These are phyloP conservation scores for Avena sativa DNA, from an alignment of 176 grass and related monocot genomes.

Conservation along the genomic window DNA sequence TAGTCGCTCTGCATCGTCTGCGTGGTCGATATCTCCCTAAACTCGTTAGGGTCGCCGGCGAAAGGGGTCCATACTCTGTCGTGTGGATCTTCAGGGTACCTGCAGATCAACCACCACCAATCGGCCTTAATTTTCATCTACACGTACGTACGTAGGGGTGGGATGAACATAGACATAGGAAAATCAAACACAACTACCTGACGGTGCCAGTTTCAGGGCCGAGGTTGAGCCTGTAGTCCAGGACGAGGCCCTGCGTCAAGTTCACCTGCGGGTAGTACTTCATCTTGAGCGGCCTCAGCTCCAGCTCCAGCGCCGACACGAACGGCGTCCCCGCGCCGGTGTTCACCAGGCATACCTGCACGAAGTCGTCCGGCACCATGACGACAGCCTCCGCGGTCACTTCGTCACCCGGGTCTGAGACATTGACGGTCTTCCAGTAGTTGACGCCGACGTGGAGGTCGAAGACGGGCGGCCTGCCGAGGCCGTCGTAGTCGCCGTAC, in stretches of 20 bases:
- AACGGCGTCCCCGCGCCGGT: conserved; percentile 61
- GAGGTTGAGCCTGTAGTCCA: conserved; percentile 29
- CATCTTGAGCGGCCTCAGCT: conserved; percentile 53
- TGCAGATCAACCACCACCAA: neutral
- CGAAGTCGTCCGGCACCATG: too few relatives aligned
- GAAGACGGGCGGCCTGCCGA: conserved; percentile 40
- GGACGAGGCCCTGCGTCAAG: conserved; percentile 33
- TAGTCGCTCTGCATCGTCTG: neutral
- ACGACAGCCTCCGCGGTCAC: too few relatives aligned
- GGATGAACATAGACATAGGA: too few relatives aligned
- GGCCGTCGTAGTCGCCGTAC: conserved; percentile 67
- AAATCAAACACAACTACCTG: neutral
- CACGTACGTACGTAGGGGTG: too few relatives aligned
- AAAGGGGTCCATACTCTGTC: conserved; percentile 34
- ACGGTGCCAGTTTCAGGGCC: neutral
- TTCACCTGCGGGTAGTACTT: conserved; percentile 17
- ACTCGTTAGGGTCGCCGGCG: neutral
- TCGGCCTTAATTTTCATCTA: neutral
- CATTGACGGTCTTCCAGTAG: too few relatives aligned
- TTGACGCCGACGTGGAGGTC: too few relatives aligned
- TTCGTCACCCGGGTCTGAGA: too few relatives aligned
- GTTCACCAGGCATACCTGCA: too few relatives aligned
- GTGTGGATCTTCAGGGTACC: conserved; percentile 58
- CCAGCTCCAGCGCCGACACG: conserved; percentile 53
- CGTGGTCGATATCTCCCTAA: conserved; percentile 41